Conservation (phyloP, 257 asterid species). For the Ophiorrhiza pumila region DNA sequence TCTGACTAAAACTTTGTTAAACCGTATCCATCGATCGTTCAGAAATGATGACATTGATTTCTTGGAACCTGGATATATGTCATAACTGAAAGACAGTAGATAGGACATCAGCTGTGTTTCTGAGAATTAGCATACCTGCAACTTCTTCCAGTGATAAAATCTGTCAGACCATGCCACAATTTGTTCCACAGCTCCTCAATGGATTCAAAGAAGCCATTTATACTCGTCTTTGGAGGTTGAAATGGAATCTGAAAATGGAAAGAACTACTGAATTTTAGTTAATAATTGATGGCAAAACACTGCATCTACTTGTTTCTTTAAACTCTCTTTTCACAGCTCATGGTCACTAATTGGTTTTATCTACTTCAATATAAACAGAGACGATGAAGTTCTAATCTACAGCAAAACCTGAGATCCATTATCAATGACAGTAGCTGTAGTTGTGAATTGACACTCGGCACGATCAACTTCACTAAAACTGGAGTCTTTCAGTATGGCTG, state of each 20-base stretch:
- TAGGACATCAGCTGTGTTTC: background rate
- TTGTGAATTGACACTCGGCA: constrained; percentile 93
- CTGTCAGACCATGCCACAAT: constrained; percentile 51
- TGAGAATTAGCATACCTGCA: constrained; percentile 60
- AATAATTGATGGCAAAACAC: background rate
- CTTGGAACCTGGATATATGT: background rate
- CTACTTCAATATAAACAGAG: background rate
- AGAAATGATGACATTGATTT: background rate
- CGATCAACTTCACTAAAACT: constrained; percentile 86
- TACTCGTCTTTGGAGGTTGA: constrained; percentile 71
- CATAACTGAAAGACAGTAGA: background rate
- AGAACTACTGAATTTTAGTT: constrained; percentile 1
- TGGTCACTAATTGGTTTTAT: background rate
- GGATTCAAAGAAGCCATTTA: constrained; percentile 71
- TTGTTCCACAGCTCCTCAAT: constrained; percentile 68
- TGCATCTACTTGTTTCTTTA: background rate
- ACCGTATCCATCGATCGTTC: background rate
- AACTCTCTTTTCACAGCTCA: background rate
- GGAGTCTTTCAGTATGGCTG: constrained; percentile 95
- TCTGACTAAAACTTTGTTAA: background rate
- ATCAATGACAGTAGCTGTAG: constrained; percentile 83
- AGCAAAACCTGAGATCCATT: constrained; percentile 87
- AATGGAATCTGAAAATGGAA: constrained; percentile 58
- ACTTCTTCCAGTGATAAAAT: constrained; percentile 70
- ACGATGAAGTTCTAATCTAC: background rate